phyloP scores from a whole-genome alignment of 176 grass and related monocot species.

The Themeda triandra region DNA sequence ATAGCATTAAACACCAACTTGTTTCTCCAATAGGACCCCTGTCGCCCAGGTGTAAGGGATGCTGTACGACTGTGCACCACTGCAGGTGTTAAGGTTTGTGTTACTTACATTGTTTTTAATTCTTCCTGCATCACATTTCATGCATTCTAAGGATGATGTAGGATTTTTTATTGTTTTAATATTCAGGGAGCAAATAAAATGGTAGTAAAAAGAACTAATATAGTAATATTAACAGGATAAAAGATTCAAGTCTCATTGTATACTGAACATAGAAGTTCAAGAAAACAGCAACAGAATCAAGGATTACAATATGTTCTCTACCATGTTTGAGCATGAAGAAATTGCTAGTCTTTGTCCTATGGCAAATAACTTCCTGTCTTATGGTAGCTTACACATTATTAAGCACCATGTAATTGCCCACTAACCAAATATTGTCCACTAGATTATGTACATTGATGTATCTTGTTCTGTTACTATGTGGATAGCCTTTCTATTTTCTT shows the following conservation, averaged over 20 bases:
- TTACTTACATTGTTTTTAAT: not conserved
- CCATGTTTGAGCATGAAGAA: not conserved
- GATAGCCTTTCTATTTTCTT: not conserved
- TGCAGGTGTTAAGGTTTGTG: conserved; percentile 81
- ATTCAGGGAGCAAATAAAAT: not conserved
- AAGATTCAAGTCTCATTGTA: not conserved
- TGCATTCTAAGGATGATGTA: not conserved
- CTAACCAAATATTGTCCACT: not conserved
- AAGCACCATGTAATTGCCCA: not conserved
- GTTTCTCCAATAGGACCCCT: conserved; percentile 64
- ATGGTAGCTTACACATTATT: not conserved
- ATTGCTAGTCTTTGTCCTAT: not conserved
- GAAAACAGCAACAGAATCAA: not conserved
- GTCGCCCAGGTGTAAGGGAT: conserved; percentile 82
- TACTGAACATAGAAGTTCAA: not conserved
- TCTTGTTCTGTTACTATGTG: not conserved
- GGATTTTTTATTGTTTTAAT: not conserved
- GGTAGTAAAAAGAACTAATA: not conserved
- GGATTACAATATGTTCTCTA: not conserved
- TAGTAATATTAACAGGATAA: not conserved
- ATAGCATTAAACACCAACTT: not conserved
- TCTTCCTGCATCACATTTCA: not conserved
- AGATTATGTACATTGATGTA: not conserved
- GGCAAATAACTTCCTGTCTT: not conserved
- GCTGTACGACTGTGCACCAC: conserved; percentile 69